Base-by-base conservation (phyloP, 108 stramenopile genomes). In the Chaetoceros muelleri region DNA sequence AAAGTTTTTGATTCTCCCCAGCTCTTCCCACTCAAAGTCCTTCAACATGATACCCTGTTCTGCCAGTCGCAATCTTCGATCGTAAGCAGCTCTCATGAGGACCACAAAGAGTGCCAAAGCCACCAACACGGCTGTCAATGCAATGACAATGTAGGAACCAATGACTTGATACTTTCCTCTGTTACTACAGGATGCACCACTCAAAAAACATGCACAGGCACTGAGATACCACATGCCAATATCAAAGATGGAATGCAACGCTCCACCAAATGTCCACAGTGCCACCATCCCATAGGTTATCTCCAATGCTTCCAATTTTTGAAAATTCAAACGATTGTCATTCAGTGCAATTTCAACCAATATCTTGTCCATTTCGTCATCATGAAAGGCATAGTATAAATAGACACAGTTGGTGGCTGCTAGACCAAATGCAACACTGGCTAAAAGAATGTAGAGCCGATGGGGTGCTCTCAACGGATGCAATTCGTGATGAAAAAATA, bases 241-340 rank as follows among this genome's bases (percentile, higher is more conserved):
- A 48, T 88, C 85, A 61, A 78, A 89, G 8, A 51, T 19, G 3
- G 82, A 70, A 64, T 93, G 86, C 2, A 82, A 40, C 10, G 56
- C 63, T 48, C 82, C 70, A 23, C 91, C 91, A 0, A 87, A 48
- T 8, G 91, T 88, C 81, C 85, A 86, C 23, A 93, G 50, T 21
- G 78, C 52, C 1, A 87, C 23, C 75, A 82, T 76, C 7, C 85
- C 74, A 21, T 66, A 55, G 0, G 71, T 68, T n/a, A 84, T 31
- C 24, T 71, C 58, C 1, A 82, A 27, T 18, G 67, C 30, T 46
- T 52, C 47, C 50, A 22, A 44, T 53, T 57, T 30, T 48, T 24
- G 30, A 18, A 13, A 58, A 58, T 29, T 48, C 52, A 48, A 57
- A 52, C 55, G 62, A 30, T 74, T 55, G 27, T 67, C 57, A 27